Percentiles rank a stretch among this genome's conserved stretches.
phyloP scores from a whole-genome alignment of 441 rosid species.

The Geranium incanum region DNA sequence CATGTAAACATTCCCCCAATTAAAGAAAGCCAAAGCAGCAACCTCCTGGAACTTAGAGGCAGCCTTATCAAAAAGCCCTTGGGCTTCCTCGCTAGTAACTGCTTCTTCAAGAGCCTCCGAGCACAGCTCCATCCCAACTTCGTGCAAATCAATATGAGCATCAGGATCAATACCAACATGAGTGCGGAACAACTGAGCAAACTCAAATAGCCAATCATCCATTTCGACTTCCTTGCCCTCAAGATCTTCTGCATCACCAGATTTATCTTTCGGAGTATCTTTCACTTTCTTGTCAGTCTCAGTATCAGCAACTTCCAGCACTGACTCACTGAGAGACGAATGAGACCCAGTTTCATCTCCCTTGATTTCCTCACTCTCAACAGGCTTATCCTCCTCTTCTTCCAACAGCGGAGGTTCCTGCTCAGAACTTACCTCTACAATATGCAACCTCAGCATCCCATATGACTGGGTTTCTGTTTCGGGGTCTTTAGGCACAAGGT shows the following conservation, averaged over 20 bases:
- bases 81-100: conserved; percentile 83
- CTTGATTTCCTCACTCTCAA: conserved; percentile 44
- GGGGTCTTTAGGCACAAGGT: conserved; percentile 40
- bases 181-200: conserved; percentile 85
- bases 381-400: conserved; percentile 52
- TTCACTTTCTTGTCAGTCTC: conserved; percentile 46
- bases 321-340: conserved; percentile 44
- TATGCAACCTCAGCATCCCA: conserved; percentile 71
- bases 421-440: conserved; percentile 81
- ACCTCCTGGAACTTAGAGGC: conserved; percentile 90
- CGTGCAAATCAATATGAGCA: conserved; percentile 85
- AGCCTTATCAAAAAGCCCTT: conserved; percentile 74
- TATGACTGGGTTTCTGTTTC: conserved; percentile 32
- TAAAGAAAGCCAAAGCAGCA: conserved; percentile 85
- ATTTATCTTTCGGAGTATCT: conserved; percentile 45
- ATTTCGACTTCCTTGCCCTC: conserved; percentile 78
- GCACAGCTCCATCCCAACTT: conserved; percentile 93
- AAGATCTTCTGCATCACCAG: conserved; percentile 48
- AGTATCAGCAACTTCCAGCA: conserved; percentile 35
- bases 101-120: conserved; percentile 94
- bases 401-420: conserved; percentile 72
- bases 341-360: conserved; percentile 47
- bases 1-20: conserved; percentile 98
- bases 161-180: conserved; percentile 90
- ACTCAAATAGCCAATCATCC: conserved; percentile 94